Percentiles rank a stretch among this genome's conserved stretches.
These are phyloP conservation scores for Sphagnurus paluster DNA, from an alignment of 1,284 basidiomycete species.

Conservation along the genomic window DNA sequence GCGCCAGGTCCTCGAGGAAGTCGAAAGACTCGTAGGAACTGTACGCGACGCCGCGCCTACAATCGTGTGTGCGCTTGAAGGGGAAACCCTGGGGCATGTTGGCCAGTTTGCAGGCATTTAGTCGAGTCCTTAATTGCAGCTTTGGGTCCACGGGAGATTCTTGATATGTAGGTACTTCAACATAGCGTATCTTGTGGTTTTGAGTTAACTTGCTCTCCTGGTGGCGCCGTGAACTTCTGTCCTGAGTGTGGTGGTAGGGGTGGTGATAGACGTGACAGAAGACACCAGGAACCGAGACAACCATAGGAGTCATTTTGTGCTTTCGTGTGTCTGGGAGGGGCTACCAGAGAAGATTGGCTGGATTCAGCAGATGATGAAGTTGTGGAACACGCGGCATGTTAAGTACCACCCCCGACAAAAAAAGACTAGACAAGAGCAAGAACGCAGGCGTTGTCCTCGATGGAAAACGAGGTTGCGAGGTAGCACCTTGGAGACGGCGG, in stretches of 20 bases:
- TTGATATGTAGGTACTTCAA: constrained; percentile 5
- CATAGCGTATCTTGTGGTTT: background rate
- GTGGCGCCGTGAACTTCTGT: background rate
- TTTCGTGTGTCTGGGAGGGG: background rate
- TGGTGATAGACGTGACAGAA: background rate
- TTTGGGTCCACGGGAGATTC: constrained; percentile 13
- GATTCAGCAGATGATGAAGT: background rate
- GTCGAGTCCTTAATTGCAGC: constrained; percentile 27
- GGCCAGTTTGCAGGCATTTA: constrained; percentile 26
- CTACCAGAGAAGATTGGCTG: background rate
- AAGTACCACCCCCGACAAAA: constrained; percentile 14
- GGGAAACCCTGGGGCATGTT: constrained; percentile 33
- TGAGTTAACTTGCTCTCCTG: background rate
- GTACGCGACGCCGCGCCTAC: constrained; percentile 15
- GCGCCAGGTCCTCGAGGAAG: constrained; percentile 25
- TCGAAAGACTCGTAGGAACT: constrained; percentile 30
- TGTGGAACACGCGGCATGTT: background rate
- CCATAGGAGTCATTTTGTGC: constrained; percentile 13
- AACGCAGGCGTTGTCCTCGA: constrained; percentile 12
- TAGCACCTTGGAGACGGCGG: constrained; percentile 14
- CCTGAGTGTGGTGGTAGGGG: background rate
- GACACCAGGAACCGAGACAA: constrained; percentile 2
- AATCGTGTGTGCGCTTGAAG: constrained; percentile 26
- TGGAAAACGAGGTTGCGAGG: constrained; percentile 14
- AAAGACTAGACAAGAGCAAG: constrained; percentile 17